phyloP scores from a whole-genome alignment of 2,329 filamentous ascomycete species.

The Macrophomina pseudophaseolina region DNA sequence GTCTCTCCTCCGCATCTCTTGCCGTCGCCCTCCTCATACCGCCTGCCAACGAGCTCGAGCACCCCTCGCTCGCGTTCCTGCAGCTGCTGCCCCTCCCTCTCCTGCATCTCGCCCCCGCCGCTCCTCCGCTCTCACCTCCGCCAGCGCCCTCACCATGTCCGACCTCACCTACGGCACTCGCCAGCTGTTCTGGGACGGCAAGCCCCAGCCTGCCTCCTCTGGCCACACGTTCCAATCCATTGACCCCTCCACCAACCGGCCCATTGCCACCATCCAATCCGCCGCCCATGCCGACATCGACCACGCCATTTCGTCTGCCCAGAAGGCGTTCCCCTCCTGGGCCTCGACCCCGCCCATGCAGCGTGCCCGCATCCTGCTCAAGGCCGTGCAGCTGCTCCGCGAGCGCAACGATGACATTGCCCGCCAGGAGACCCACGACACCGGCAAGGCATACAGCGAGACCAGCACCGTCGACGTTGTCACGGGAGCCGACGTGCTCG shows the following conservation, averaged over 20 bases:
- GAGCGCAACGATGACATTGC: constrained; percentile 80
- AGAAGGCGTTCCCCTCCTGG: constrained; percentile 76
- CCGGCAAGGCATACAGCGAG: constrained; percentile 84
- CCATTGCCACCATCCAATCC: constrained; percentile 73
- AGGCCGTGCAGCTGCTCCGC: constrained; percentile 75
- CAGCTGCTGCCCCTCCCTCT: not conserved
- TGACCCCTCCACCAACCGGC: constrained; percentile 72
- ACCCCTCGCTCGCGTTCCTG: constrained; percentile 7
- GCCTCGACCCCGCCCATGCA: constrained; percentile 74
- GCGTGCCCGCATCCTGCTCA: constrained; percentile 78
- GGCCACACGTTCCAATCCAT: constrained; percentile 71
- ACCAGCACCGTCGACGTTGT: constrained; percentile 83
- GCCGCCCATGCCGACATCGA: constrained; percentile 72
- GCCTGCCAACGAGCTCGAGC: not conserved
- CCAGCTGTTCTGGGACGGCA: constrained; percentile 78
- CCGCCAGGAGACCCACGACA: constrained; percentile 79
- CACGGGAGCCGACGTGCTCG: constrained; percentile 82
- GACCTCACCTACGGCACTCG: constrained; percentile 55
- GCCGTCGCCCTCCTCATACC: no score
- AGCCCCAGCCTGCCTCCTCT: constrained; percentile 65
- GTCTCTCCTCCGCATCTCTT: no score
- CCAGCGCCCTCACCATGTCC: constrained; percentile 17
- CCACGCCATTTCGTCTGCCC: constrained; percentile 72
- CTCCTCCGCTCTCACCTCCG: not conserved
- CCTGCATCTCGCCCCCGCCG: not conserved